A percentile compares a stretch with the other conserved stretches of the same genome.
phyloP scores from a whole-genome alignment of 768 basidiomycete species.

The Boletus rex-veris region DNA sequence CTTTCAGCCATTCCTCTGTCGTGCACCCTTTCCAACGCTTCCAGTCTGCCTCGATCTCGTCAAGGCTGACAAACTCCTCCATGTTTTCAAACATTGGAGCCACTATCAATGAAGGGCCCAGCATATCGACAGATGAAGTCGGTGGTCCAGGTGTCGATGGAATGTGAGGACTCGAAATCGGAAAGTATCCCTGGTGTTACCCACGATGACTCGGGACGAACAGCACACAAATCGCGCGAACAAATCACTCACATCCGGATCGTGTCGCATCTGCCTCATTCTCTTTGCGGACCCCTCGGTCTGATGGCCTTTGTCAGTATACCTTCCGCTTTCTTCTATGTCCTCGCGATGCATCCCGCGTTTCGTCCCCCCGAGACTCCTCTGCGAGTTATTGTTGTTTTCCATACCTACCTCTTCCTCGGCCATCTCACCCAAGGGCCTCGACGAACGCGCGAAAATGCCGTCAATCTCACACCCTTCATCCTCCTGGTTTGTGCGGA shows the following conservation, averaged over 20 bases:
- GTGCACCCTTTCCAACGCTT: slow-evolving; percentile 29
- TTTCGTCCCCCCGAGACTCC: slow-evolving; percentile 9
- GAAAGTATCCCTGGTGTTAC: slow-evolving; percentile 16
- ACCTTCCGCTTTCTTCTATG: slow-evolving; percentile 5
- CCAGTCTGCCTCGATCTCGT: slow-evolving; percentile 21
- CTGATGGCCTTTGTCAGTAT: not conserved
- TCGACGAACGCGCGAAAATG: slow-evolving; percentile 6
- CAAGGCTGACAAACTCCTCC: slow-evolving; percentile 16
- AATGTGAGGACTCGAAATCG: slow-evolving; percentile 21
- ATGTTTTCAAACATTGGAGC: slow-evolving; percentile 20
- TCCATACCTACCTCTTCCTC: slow-evolving; percentile 9
- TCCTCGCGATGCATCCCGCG: slow-evolving; percentile 15
- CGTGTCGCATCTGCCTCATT: slow-evolving; percentile 9
- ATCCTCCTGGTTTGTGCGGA: not conserved
- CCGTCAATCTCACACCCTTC: not conserved
- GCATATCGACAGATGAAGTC: not conserved
- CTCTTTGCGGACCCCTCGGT: slow-evolving; percentile 15
- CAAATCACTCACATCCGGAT: slow-evolving; percentile 18
- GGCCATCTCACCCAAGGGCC: slow-evolving; percentile 6
- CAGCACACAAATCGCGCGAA: not conserved
- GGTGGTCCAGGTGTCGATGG: slow-evolving; percentile 14
- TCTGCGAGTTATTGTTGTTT: not conserved
- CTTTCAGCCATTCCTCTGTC: slow-evolving; percentile 31
- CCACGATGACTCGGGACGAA: not conserved
- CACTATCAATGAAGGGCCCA: slow-evolving; percentile 10